Conservation (phyloP, 2,329 filamentous ascomycete species). For the Fusarium citri region DNA sequence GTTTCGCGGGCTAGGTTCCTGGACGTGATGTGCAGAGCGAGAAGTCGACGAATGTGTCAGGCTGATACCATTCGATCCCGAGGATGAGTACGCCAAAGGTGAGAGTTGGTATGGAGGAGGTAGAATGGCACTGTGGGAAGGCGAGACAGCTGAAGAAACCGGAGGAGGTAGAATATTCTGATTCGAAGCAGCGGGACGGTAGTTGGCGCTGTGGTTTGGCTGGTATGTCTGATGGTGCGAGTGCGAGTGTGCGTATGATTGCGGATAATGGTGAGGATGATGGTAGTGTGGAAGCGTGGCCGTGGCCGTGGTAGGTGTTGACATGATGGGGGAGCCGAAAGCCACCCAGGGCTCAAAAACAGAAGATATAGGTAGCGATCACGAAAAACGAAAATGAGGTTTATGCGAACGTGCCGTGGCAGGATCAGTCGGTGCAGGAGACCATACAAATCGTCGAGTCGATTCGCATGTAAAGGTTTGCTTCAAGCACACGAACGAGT, state of each 20-base stretch:
- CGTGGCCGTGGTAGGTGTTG: conserved; percentile 82
- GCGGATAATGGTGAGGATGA: conserved; percentile 72
- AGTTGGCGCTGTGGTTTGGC: conserved; percentile 45
- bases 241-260: conserved; percentile 60
- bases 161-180: conserved; percentile 49
- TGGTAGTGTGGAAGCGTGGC: conserved; percentile 77
- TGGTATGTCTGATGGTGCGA: conserved; percentile 49
- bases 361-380: conserved; percentile 21
- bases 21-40: conserved; percentile 48
- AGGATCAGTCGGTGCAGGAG: conserved; percentile 31
- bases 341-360: conserved; percentile 40
- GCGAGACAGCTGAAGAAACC: conserved; percentile 43
- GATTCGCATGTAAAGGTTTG: conserved; percentile 30
- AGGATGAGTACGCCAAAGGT: conserved; percentile 48
- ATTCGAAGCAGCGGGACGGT: conserved; percentile 46
- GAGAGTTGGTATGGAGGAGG: conserved; percentile 48
- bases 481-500: conserved; percentile 5
- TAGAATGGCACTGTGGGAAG: conserved; percentile 41
- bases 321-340: conserved; percentile 66
- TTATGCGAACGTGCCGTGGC: conserved; percentile 25
- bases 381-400: conserved; percentile 23
- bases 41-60: conserved; percentile 48
- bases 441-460: conserved; percentile 32
- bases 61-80: conserved; percentile 50
- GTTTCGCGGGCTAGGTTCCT: conserved; percentile 46